These are phyloP conservation scores for Prunus kanzakura DNA, from an alignment of 306 rosid species.

Conservation along the genomic window DNA sequence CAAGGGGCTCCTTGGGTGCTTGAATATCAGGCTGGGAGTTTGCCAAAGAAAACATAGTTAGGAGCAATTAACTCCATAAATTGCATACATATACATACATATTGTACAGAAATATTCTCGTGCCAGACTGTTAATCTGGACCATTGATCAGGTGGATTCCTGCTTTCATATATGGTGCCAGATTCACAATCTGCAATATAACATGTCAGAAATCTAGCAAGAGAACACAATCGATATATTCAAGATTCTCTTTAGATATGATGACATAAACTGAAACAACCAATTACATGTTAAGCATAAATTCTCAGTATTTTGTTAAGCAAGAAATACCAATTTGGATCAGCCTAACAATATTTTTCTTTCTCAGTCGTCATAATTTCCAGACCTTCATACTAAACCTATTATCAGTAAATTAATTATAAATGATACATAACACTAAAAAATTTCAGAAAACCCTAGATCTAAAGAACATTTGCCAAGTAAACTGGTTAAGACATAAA, in stretches of 20 bases:
- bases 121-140: not conserved
- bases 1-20: conserved; percentile 40
- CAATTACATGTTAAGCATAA: not conserved
- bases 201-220: not conserved
- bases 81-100: not conserved
- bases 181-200: not conserved
- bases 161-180: not conserved
- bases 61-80: conserved; percentile 1
- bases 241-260: not conserved
- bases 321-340: not conserved
- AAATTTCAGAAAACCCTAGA: not conserved
- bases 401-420: not conserved
- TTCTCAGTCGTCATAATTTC: not conserved
- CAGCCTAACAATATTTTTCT: not conserved
- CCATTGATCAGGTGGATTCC: not conserved
- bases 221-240: not conserved
- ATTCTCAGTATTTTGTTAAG: not conserved
- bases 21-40: conserved; percentile 41
- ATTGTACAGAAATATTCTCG: not conserved
- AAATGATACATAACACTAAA: not conserved
- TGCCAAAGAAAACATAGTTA: conserved; percentile 27
- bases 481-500: not conserved
- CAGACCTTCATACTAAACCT: not conserved
- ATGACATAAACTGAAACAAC: not conserved
- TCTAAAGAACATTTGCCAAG: not conserved